Base-by-base conservation (phyloP, 108 stramenopile species). In the Cylindrotheca closterium region DNA sequence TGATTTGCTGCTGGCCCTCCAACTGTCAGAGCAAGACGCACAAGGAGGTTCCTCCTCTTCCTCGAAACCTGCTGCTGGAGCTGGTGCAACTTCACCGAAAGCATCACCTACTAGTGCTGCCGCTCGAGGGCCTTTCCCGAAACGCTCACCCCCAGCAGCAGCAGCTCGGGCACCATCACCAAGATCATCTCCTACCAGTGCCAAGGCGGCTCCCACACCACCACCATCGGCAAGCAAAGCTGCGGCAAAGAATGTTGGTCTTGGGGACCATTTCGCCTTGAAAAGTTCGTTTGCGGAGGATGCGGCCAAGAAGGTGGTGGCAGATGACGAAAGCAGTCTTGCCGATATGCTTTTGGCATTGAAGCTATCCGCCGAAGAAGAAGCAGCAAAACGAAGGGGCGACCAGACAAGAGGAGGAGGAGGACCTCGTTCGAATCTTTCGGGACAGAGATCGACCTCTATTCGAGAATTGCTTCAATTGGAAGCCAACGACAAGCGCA, bases 11-110 rank as follows among this genome's bases (percentile, higher is more conserved):
- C 17, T 64, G 63, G 63, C 63, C 1, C 42, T 64, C 51, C 51
- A 64, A 64, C 48, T 64, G 3, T 64, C 63, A 29, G 42, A 62
- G 26, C 60, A 62, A 50, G 60, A 62, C 30, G 51, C 60, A n/a
- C n/a, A n/a, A 18, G 60, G 60, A n/a, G 15, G 51, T 5, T 22
- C 23, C 21, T 23, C 51, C 26, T 3, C 1, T 23, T 52, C 51
- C 17, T 4, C 7, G 5, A 21, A 10, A 21, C 50, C 50, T 4
- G 4, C 50, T 4, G 19, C 17, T 8, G 50, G 50, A 24, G 3
- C 23, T 2, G 15, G 24, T 18, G 1, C 51, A 1, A 22, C 21
- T 26, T 2, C 51, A 18, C 26, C 51, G 21, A 3, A 22, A 12
- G 51, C 18, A 52, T 3, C 51, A 4, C 23, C 51, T 52, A 1